A percentile compares a stretch with the other conserved stretches of the same genome.
These are phyloP conservation scores for Albatrellus ellisii DNA, from an alignment of 768 basidiomycete genomes.

Conservation along the genomic window DNA sequence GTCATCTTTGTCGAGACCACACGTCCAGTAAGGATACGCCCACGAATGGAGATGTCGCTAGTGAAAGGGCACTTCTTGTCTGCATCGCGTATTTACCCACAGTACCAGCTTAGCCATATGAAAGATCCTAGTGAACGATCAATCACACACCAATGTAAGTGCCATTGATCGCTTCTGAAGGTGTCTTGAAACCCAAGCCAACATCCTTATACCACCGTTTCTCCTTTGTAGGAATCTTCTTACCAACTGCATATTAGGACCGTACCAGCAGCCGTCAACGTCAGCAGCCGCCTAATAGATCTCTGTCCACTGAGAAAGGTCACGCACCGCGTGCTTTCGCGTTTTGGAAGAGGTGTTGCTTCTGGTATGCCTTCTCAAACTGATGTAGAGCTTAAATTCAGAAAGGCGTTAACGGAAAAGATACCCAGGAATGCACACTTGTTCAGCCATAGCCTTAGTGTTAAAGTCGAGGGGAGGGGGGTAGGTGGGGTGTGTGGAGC, in stretches of 20 bases:
- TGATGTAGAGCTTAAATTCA: constrained; percentile 21
- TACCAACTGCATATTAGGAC: constrained; percentile 41
- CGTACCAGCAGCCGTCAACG: constrained; percentile 2
- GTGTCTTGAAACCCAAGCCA: constrained; percentile 94
- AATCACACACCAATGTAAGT: constrained; percentile 80
- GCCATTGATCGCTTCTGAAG: constrained; percentile 87
- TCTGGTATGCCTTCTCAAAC: constrained; percentile 97
- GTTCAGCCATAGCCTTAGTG: constrained; percentile 26
- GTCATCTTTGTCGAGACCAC: constrained; percentile 99
- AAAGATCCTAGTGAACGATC: neutral
- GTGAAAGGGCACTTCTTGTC: constrained; percentile 99
- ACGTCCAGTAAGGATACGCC: constrained; percentile 95
- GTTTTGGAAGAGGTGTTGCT: constrained; percentile 97
- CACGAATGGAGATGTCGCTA: constrained; percentile 93
- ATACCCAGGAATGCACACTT: constrained; percentile 21
- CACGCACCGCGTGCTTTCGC: constrained; percentile 83
- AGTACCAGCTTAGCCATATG: neutral
- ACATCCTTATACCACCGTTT: constrained; percentile 99
- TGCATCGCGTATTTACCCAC: constrained; percentile 18
- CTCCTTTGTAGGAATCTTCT: constrained; percentile 88
- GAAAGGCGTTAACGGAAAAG: neutral
- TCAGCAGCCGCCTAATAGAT: neutral
- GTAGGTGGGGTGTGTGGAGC: constrained; percentile 1
- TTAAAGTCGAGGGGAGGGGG: constrained; percentile 16
- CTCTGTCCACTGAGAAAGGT: constrained; percentile 1